phyloP scores from a whole-genome alignment of 192 early-diverging fungal species.

The Linnemannia exigua region DNA sequence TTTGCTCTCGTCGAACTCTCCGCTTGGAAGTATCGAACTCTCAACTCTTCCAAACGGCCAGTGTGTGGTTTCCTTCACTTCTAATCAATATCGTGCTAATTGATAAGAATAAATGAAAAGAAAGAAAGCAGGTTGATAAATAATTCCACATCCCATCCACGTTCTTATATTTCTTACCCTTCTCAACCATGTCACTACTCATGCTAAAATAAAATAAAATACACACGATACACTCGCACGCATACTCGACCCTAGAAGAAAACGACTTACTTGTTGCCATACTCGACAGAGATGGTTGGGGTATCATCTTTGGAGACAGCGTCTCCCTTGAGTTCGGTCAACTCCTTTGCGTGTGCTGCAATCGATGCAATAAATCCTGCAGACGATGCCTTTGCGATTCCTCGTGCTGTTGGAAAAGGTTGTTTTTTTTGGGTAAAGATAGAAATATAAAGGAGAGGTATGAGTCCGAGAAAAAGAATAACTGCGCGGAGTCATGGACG shows the following conservation, averaged over 20 bases:
- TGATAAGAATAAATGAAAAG: background rate
- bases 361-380: constrained; percentile 61
- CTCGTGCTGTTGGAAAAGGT: constrained; percentile 35
- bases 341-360: constrained; percentile 57
- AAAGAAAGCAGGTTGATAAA: background rate
- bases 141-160: background rate
- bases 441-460: background rate
- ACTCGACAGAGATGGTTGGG: constrained; percentile 54
- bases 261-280: constrained; percentile 39
- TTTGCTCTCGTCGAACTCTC: background rate
- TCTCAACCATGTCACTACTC: background rate
- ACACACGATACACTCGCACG: no score
- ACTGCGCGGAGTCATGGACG: no score
- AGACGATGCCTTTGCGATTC: constrained; percentile 56
- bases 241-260: no score
- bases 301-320: constrained; percentile 42
- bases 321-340: constrained; percentile 34
- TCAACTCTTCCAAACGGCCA: constrained; percentile 59
- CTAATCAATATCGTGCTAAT: constrained; percentile 57
- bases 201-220: background rate
- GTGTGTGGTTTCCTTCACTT: constrained; percentile 56
- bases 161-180: background rate
- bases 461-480: background rate
- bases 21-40: background rate
- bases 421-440: background rate